Conservation (phyloP, 371 early-diverging fungal genomes). For the Mucor velutinosus region DNA sequence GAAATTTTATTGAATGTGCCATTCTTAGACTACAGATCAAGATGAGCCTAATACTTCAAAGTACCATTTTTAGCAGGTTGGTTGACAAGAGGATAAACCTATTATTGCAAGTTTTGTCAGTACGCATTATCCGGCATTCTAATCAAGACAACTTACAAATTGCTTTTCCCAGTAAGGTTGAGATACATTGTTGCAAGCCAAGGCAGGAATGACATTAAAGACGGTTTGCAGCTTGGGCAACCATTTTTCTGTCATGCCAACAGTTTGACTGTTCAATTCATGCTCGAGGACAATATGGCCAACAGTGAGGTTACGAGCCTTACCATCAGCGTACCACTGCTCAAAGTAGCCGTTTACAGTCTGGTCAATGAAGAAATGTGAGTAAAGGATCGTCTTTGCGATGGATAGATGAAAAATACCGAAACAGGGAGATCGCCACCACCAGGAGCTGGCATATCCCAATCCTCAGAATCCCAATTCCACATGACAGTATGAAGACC, state of each 20-base stretch:
- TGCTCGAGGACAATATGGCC: slow-evolving; percentile 56
- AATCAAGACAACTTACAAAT: not conserved
- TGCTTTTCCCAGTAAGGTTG: slow-evolving; percentile 52
- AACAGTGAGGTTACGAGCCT: slow-evolving; percentile 25
- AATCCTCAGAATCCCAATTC: slow-evolving; percentile 38
- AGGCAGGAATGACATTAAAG: slow-evolving; percentile 51
- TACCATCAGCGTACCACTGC: slow-evolving; percentile 34
- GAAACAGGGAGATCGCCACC: slow-evolving; percentile 13
- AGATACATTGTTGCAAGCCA: slow-evolving; percentile 50
- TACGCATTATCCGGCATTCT: no score
- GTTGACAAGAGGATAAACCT: no score
- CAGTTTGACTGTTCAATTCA: slow-evolving; percentile 47
- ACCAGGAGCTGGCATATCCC: slow-evolving; percentile 31
- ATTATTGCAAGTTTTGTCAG: no score
- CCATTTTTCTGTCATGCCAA: slow-evolving; percentile 48
- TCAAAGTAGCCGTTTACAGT: slow-evolving; percentile 40
- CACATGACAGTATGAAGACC: slow-evolving; percentile 44
- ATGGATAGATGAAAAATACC: no score
- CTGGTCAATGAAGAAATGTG: not conserved
- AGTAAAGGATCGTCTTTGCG: no score
- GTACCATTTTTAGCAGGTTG: no score
- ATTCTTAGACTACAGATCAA: no score
- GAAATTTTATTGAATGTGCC: no score
- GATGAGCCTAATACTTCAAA: no score
- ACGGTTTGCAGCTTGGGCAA: slow-evolving; percentile 40